Conservation (phyloP, 2,329 filamentous ascomycete species). For the Bisporella sp. region DNA sequence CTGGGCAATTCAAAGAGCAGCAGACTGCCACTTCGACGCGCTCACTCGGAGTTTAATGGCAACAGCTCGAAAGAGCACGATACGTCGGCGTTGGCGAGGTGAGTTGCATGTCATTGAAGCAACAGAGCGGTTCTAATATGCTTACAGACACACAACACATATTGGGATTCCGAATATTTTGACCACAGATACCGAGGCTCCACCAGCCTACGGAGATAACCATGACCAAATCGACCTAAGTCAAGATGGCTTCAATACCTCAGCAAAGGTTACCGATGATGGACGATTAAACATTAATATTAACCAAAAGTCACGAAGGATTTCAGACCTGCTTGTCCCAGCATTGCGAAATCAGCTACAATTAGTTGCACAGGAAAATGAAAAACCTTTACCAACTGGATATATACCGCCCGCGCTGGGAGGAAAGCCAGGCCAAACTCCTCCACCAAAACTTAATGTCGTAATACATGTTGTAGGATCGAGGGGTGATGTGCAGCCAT, state of each 20-base stretch:
- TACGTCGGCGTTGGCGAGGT: neutral
- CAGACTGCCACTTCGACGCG: neutral
- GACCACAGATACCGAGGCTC: slow-evolving; percentile 22
- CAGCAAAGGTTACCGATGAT: slow-evolving; percentile 59
- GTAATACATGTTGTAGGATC: slow-evolving; percentile 72
- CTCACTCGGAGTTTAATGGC: neutral
- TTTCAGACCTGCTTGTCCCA: slow-evolving; percentile 62
- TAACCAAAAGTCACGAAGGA: slow-evolving; percentile 58
- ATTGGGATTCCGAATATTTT: slow-evolving; percentile 16
- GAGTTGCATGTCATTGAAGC: neutral
- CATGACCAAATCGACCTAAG: slow-evolving; percentile 51
- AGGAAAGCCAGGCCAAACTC: slow-evolving; percentile 51
- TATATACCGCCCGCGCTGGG: slow-evolving; percentile 71
- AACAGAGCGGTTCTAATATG: slow-evolving; percentile 1
- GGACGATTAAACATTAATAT: slow-evolving; percentile 77
- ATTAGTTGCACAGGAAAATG: slow-evolving; percentile 37
- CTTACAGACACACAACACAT: slow-evolving; percentile 9
- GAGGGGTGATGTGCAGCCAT: slow-evolving; percentile 70
- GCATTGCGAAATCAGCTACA: slow-evolving; percentile 48
- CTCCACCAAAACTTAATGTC: slow-evolving; percentile 56
- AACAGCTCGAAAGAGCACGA: neutral
- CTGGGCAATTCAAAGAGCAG: slow-evolving; percentile 17
- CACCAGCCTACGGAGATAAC: slow-evolving; percentile 52
- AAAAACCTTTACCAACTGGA: slow-evolving; percentile 49
- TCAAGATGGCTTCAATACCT: slow-evolving; percentile 56